Evolutionary conservation across 1,284 basidiomycete genomes (phyloP).

Genomic region (Peniophora sp.): DNA sequence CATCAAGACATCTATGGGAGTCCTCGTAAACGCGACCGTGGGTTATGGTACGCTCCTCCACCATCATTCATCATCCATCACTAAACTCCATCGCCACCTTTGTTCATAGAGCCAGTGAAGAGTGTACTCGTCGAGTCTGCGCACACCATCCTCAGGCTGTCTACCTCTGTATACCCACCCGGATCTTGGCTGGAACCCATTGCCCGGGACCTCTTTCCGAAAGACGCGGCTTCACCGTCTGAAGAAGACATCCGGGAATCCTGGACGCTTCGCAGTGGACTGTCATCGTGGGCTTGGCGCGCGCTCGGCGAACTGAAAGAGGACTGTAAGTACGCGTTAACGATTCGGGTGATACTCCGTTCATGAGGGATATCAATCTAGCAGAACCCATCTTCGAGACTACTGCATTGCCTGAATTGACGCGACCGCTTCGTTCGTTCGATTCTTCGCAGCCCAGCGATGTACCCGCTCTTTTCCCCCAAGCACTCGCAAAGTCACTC

Average conservation of each 20-base stretch:
- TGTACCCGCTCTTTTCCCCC: conserved; percentile 17
- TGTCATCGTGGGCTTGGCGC: conserved; percentile 73
- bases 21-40: conserved; percentile 73
- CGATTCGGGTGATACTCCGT: too few relatives aligned
- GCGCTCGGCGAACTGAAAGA: conserved; percentile 59
- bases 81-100: neutral
- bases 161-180: conserved; percentile 62
- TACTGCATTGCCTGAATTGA: conserved; percentile 55
- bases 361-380: conserved; percentile 16
- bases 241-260: conserved; percentile 35
- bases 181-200: conserved; percentile 44
- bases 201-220: conserved; percentile 5
- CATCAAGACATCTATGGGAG: conserved; percentile 72
- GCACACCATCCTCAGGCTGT: conserved; percentile 58
- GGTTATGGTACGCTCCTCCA: conserved; percentile 51
- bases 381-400: conserved; percentile 51
- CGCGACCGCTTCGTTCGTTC: conserved; percentile 49
- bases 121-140: conserved; percentile 60
- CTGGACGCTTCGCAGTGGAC: conserved; percentile 56
- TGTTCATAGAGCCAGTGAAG: conserved; percentile 59
- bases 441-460: conserved; percentile 35
- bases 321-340: conserved; percentile 35
- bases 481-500: conserved; percentile 40
- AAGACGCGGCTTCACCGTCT: conserved; percentile 11
- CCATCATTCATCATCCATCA: neutral